Evolutionary conservation across 768 basidiomycete genomes (phyloP).

Genomic region (Naganishia vaughanmartiniae): DNA sequence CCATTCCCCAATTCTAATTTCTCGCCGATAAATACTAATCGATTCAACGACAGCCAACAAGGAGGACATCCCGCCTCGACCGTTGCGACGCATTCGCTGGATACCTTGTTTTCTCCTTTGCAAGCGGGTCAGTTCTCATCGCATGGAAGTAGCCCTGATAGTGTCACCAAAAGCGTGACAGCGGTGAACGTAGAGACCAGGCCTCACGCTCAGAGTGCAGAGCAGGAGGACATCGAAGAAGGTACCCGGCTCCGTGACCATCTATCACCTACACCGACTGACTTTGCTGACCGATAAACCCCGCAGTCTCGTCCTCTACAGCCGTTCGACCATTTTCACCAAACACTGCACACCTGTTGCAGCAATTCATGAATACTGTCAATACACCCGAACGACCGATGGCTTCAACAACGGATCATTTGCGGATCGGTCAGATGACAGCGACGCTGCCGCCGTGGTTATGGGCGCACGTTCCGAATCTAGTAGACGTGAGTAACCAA

Average conservation of each 20-base stretch:
- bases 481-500: conserved; percentile 18
- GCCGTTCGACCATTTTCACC: conserved; percentile 22
- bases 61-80: neutral
- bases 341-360: conserved; percentile 10
- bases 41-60: neutral
- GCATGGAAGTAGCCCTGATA: conserved; percentile 10
- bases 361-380: neutral
- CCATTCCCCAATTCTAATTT: neutral
- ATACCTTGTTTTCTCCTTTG: neutral
- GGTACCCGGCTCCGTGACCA: neutral
- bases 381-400: conserved; percentile 17
- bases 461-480: conserved; percentile 26
- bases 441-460: conserved; percentile 25
- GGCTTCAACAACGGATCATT: conserved; percentile 10
- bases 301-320: conserved; percentile 2
- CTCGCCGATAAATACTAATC: neutral
- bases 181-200: neutral
- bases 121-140: neutral
- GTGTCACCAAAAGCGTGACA: neutral
- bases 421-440: conserved; percentile 6
- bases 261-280: neutral
- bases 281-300: neutral
- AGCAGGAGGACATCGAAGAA: conserved; percentile 6
- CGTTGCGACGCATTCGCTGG: neutral
- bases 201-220: neutral